Evolutionary conservation across 2,329 filamentous ascomycete genomes (phyloP), one percentile per base, ranked within the genome.

Genomic region (Aureobasidium namibiae): DNA sequence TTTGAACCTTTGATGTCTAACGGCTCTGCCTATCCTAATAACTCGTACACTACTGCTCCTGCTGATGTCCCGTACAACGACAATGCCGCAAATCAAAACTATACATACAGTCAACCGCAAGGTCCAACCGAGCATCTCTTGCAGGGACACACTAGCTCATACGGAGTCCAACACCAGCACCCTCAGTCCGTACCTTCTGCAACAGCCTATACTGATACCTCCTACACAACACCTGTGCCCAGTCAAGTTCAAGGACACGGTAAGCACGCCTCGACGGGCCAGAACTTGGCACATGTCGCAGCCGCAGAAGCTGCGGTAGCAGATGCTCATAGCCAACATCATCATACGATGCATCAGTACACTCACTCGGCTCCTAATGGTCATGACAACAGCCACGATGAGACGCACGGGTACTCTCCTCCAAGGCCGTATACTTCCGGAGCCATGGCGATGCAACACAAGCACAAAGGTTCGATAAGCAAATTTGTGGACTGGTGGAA

Each of bases 401-500:
- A 18, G 4, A n/a, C 21, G 21, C 21, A 38, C 21, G 18, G 34
- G 10, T n/a, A 31, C 13, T 6, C 46, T 6, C 41, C 60, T 18
- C 36, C 29, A 5, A 26, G 45, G 5, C 38, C 50, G 16, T 57
- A 61, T 42, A 53, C 69, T 24, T 65, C 70, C 31, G 72, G 72
- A 21, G 69, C 70, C 11, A 74, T 81, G 67, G 75, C 75, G 33
- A 75, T 78, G 60, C 71, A 74, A 42, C 80, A 82, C 63, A 78
- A 78, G 56, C 81, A 81, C 60, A 76, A 75, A 45, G 82, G 82
- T 0, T 80, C 84, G 0, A 73, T 86, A 1, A 75, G 74, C 38
- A 78, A 75, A 52, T 75, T 85, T 31, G 75, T 82, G 39, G 80
- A 82, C 65, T 86, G 79, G 75, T 85, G 80, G 80, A 83, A 78